A percentile compares a stretch with the other conserved stretches of the same genome.
These are phyloP conservation scores for Fusarium nygamai DNA, from an alignment of 2,329 filamentous ascomycete genomes.

Conservation along the genomic window DNA sequence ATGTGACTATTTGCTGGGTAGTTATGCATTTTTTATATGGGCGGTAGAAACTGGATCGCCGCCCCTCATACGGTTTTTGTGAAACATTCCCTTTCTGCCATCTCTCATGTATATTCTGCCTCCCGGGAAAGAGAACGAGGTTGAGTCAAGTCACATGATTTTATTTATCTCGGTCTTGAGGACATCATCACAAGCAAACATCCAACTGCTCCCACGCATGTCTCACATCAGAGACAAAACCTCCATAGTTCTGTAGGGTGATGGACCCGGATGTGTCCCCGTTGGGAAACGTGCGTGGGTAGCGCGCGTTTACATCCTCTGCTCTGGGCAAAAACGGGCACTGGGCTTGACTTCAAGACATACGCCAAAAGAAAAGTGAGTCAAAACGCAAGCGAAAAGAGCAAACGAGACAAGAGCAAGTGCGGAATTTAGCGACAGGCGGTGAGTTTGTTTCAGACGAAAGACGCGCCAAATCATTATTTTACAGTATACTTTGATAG, in stretches of 20 bases:
- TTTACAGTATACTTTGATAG: slow-evolving; percentile 6
- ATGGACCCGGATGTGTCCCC: not conserved
- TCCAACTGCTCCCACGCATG: not conserved
- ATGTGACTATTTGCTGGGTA: not conserved
- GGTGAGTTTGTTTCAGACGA: not conserved
- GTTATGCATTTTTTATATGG: not conserved
- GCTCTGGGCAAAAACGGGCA: not conserved
- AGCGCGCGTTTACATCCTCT: not conserved
- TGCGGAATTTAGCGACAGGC: not conserved
- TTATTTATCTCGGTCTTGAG: not conserved
- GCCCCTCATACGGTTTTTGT: not conserved
- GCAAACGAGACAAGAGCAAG: not conserved
- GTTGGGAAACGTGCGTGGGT: slow-evolving; percentile 2
- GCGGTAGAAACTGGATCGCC: not conserved
- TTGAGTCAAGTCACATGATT: slow-evolving; percentile 12
- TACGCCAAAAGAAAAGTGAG: slow-evolving; percentile 8
- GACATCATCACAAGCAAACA: not conserved
- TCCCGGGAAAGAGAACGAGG: not conserved
- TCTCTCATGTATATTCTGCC: not conserved
- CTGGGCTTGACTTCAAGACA: not conserved
- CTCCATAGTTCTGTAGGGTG: not conserved
- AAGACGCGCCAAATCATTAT: not conserved
- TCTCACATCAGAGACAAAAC: slow-evolving; percentile 10
- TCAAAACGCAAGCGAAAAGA: slow-evolving; percentile 2
- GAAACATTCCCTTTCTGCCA: not conserved